These are phyloP conservation scores for Acanthamoeba royreba DNA, from an alignment of 208 protist species.

Conservation along the genomic window DNA sequence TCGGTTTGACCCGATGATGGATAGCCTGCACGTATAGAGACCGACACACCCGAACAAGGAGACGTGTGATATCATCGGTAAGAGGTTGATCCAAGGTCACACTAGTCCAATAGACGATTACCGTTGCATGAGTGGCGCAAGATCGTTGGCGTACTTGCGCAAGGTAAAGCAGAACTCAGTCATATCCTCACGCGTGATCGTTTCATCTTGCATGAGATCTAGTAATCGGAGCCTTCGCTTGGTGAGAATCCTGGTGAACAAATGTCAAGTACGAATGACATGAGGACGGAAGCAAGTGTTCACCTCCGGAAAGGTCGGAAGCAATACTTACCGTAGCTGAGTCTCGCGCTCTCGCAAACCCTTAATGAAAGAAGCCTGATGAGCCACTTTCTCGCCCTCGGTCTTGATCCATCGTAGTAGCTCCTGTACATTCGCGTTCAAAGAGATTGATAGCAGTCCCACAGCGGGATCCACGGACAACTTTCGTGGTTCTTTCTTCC, in stretches of 20 bases:
- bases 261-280: not conserved
- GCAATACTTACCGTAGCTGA: not conserved
- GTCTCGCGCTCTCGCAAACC: not conserved
- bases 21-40: not conserved
- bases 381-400: not conserved
- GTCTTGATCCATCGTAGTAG: not conserved
- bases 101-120: too few relatives aligned
- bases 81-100: too few relatives aligned
- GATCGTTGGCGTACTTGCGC: not conserved
- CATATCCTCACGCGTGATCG: not conserved
- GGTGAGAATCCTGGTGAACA: not conserved
- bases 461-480: not conserved
- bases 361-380: not conserved
- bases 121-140: not conserved
- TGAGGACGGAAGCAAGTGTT: not conserved
- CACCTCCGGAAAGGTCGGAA: not conserved
- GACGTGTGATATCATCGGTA: too few relatives aligned
- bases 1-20: not conserved
- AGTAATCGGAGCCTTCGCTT: not conserved
- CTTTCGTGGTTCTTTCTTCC: not conserved
- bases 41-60: too few relatives aligned
- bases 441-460: not conserved
- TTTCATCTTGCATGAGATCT: not conserved
- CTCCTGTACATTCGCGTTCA: not conserved
- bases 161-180: conserved; percentile 4